phyloP scores from a whole-genome alignment of 176 grass and related monocot species.

The Aegilops longissima region DNA sequence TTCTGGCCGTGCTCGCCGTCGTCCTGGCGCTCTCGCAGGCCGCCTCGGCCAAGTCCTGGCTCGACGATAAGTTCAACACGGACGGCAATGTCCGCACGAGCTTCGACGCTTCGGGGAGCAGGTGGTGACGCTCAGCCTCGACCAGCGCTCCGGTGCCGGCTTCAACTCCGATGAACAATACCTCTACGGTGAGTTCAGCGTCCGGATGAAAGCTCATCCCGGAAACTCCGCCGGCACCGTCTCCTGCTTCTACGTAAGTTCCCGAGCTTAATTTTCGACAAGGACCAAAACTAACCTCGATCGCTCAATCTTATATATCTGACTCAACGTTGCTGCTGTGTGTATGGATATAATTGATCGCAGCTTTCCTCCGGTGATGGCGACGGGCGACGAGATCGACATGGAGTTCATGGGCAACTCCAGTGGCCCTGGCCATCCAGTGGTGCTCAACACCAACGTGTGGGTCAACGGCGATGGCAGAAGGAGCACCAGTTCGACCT shows the following conservation, averaged over 20 bases:
- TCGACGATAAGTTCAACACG: slow-evolving; percentile 6
- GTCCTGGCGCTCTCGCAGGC: background rate
- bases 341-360: too few species aligned
- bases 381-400: slow-evolving; percentile 8
- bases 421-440: too few species aligned
- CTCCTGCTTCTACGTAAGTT: slow-evolving; percentile 11
- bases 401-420: too few species aligned
- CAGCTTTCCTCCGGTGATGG: slow-evolving; percentile 14
- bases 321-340: background rate
- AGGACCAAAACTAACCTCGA: too few species aligned
- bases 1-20: background rate
- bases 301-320: background rate
- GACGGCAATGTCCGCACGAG: background rate
- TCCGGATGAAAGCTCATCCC: background rate
- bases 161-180: slow-evolving; percentile 16
- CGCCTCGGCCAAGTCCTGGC: background rate
- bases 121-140: slow-evolving; percentile 19
- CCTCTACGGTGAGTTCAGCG: slow-evolving; percentile 2
- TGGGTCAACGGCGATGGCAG: too few species aligned
- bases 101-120: background rate
- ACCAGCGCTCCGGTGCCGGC: background rate
- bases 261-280: too few species aligned
- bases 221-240: background rate
- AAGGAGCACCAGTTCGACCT: too few species aligned
- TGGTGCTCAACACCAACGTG: too few species aligned